Conservation (phyloP, 352 stramenopile genomes). For the Phytophthora podocarpi region DNA sequence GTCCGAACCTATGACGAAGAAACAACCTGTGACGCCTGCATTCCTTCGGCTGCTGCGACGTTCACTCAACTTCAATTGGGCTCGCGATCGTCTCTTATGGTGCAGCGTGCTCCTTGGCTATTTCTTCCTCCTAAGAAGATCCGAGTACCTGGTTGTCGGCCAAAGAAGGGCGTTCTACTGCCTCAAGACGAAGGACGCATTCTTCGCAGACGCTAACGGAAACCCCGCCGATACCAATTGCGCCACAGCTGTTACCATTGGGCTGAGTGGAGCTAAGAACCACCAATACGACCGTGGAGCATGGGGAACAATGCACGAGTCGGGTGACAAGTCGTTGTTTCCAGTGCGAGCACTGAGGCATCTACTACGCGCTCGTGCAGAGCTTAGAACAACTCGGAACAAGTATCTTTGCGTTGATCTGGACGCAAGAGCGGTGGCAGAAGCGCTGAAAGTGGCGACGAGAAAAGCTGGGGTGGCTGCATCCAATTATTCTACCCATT, state of each 20-base stretch:
- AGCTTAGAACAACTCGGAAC: background rate
- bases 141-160: slow-evolving; percentile 17
- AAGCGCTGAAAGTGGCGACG: background rate
- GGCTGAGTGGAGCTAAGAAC: slow-evolving; percentile 22
- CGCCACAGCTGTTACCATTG: slow-evolving; percentile 22
- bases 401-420: background rate
- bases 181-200: slow-evolving; percentile 11
- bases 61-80: background rate
- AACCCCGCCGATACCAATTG: background rate
- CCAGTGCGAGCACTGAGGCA: slow-evolving; percentile 9
- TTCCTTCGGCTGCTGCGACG: slow-evolving; percentile 16
- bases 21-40: slow-evolving; percentile 18
- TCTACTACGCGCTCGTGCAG: background rate
- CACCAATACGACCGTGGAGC: slow-evolving; percentile 26
- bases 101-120: slow-evolving; percentile 21
- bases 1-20: slow-evolving; percentile 11
- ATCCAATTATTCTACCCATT: slow-evolving; percentile 1
- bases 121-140: slow-evolving; percentile 28
- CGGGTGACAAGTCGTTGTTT: slow-evolving; percentile 8
- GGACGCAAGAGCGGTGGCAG: background rate
- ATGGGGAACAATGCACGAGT: slow-evolving; percentile 27
- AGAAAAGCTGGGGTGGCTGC: background rate
- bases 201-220: slow-evolving; percentile 8
- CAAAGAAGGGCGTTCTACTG: slow-evolving; percentile 1
- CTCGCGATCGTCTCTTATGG: slow-evolving; percentile 22